phyloP scores from a whole-genome alignment of 331 rosid species.

The Rosa hybrid region DNA sequence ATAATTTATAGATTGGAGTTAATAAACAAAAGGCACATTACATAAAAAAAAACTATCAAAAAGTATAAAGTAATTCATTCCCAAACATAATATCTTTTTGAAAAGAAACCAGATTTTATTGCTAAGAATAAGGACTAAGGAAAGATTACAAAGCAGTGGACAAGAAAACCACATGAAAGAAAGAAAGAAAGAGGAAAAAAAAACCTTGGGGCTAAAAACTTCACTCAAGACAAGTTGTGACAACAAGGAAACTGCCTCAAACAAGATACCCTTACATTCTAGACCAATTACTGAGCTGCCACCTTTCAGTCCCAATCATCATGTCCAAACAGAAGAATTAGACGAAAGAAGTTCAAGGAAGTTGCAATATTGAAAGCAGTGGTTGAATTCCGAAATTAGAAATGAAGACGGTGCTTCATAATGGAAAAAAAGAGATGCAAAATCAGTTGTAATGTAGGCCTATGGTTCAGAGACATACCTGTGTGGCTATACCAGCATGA shows the following conservation, averaged over 20 bases:
- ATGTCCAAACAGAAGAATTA: not conserved
- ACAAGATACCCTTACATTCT: not conserved
- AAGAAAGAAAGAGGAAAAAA: not conserved
- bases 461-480: slow-evolving; percentile 54
- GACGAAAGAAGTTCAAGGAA: not conserved
- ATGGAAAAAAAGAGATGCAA: not conserved
- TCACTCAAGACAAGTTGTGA: not conserved
- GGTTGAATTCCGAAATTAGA: not conserved
- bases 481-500: slow-evolving; percentile 99
- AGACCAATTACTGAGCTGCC: not conserved
- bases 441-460: slow-evolving; percentile 12
- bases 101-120: not conserved
- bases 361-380: not conserved
- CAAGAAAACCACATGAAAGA: not conserved
- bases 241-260: not conserved
- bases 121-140: not conserved
- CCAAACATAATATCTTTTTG: not conserved
- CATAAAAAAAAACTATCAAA: not conserved
- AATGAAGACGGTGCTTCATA: not conserved
- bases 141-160: not conserved
- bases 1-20: not conserved
- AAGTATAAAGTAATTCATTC: not conserved
- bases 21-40: not conserved
- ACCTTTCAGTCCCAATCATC: not conserved
- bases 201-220: not conserved